phyloP scores from a whole-genome alignment of 208 protist species.

The Porcisia hertigi region DNA sequence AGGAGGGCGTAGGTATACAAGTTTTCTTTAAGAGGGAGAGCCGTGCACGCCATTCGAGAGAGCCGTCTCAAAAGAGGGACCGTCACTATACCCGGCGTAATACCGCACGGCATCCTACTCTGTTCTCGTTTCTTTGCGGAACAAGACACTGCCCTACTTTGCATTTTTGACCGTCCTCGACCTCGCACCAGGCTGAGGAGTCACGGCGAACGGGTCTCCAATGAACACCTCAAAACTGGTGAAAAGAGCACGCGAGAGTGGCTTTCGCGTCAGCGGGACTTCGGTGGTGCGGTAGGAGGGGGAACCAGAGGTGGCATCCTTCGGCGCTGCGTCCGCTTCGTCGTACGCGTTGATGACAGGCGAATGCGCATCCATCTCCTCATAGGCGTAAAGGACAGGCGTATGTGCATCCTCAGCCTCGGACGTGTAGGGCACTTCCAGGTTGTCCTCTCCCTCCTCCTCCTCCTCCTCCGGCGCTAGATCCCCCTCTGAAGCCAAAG shows the following conservation, averaged over 20 bases:
- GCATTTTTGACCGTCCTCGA: slow-evolving; percentile 7
- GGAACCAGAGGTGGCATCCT: neutral
- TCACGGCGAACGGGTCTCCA: slow-evolving; percentile 6
- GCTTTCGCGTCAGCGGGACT: neutral
- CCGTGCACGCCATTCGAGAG: neutral
- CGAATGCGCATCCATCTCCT: neutral
- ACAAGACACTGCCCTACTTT: neutral
- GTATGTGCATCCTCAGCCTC: neutral
- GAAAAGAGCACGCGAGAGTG: slow-evolving; percentile 11
- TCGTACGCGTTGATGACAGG: slow-evolving; percentile 5
- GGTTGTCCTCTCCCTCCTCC: neutral
- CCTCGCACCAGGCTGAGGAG: slow-evolving; percentile 7
- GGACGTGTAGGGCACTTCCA: neutral
- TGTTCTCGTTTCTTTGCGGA: neutral
- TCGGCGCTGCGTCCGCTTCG: neutral
- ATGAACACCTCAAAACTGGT: slow-evolving; percentile 15
- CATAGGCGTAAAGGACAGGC: slow-evolving; percentile 1
- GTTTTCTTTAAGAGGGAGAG: no score
- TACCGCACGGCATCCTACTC: neutral
- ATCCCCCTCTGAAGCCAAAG: neutral
- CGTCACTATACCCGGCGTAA: neutral
- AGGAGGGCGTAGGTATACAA: neutral
- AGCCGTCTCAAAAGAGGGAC: neutral
- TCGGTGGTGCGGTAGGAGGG: slow-evolving; percentile 11
- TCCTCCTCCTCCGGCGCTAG: neutral